phyloP scores from a whole-genome alignment of 768 basidiomycete genomes.

The Porphyrellus cyaneotinctus region DNA sequence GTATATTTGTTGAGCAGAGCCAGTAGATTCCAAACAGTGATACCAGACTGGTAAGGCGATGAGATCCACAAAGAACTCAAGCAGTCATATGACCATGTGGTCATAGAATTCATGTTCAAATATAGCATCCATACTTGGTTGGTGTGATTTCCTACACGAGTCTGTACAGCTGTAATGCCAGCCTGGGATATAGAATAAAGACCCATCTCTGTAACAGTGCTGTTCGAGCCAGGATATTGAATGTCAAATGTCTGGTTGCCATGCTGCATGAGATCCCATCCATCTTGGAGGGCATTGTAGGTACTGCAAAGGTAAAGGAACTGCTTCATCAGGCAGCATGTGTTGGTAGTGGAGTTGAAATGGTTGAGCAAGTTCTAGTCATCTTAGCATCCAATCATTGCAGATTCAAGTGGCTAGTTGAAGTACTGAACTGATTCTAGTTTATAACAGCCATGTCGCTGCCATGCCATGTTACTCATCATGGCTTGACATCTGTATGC shows the following conservation, averaged over 20 bases:
- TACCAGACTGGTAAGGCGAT: constrained; percentile 65
- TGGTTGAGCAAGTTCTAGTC: constrained; percentile 93
- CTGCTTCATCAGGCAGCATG: constrained; percentile 68
- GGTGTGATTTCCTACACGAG: constrained; percentile 51
- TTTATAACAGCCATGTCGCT: constrained; percentile 87
- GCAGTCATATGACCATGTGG: constrained; percentile 64
- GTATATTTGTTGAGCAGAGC: constrained; percentile 79
- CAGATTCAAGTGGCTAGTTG: constrained; percentile 82
- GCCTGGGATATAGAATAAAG: constrained; percentile 78
- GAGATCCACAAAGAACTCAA: constrained; percentile 62
- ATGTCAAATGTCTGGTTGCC: constrained; percentile 84
- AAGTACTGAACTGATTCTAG: constrained; percentile 91
- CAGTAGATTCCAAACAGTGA: constrained; percentile 66
- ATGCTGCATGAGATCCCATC: constrained; percentile 75
- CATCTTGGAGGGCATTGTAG: constrained; percentile 80
- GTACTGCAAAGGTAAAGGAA: constrained; percentile 64
- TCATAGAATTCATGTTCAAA: constrained; percentile 78
- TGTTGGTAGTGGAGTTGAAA: constrained; percentile 85
- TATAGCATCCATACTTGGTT: constrained; percentile 82
- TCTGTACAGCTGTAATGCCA: constrained; percentile 56
- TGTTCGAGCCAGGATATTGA: constrained; percentile 80
- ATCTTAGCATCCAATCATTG: constrained; percentile 79
- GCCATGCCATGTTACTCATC: constrained; percentile 82
- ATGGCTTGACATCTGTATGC: constrained; percentile 80
- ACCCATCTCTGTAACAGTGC: constrained; percentile 79